A percentile compares a stretch with the other conserved stretches of the same genome.
phyloP scores from a whole-genome alignment of 2,329 filamentous ascomycete genomes.

The Trichoderma polysporum region DNA sequence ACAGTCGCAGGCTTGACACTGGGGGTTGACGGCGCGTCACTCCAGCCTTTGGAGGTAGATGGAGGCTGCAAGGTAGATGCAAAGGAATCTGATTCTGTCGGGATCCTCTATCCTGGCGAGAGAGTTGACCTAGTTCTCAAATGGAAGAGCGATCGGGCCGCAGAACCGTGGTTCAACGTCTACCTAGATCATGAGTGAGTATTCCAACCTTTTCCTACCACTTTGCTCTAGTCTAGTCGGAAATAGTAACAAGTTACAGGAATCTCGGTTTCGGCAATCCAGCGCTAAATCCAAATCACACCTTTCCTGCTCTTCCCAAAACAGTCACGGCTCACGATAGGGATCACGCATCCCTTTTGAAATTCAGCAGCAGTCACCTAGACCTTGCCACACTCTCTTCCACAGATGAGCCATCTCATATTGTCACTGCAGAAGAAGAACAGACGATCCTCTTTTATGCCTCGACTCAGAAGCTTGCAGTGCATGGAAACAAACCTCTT shows the following conservation, averaged over 20 bases:
- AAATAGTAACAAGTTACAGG: slow-evolving; percentile 14
- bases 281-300: slow-evolving; percentile 25
- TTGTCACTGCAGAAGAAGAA: slow-evolving; percentile 19
- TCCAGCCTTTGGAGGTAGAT: slow-evolving; percentile 27
- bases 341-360: neutral
- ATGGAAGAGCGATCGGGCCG: slow-evolving; percentile 20
- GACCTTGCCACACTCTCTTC: slow-evolving; percentile 18
- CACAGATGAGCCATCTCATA: neutral
- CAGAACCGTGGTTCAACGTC: slow-evolving; percentile 25
- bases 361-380: slow-evolving; percentile 5
- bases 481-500: slow-evolving; percentile 26
- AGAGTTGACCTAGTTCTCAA: slow-evolving; percentile 26
- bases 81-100: slow-evolving; percentile 22
- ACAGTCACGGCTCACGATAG: slow-evolving; percentile 14
- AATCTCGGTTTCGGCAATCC: slow-evolving; percentile 29
- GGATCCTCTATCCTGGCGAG: slow-evolving; percentile 30
- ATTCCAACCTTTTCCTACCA: neutral
- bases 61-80: slow-evolving; percentile 25
- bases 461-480: slow-evolving; percentile 28
- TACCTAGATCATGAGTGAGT: slow-evolving; percentile 31
- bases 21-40: slow-evolving; percentile 25
- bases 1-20: slow-evolving; percentile 27
- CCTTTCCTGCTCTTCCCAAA: slow-evolving; percentile 22
- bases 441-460: slow-evolving; percentile 29
- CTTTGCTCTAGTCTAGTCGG: no score